A percentile compares a stretch with the other conserved stretches of the same genome.
Evolutionary conservation across 2,329 filamentous ascomycete species (phyloP).

Genomic region (Periconia macrospinosa): DNA sequence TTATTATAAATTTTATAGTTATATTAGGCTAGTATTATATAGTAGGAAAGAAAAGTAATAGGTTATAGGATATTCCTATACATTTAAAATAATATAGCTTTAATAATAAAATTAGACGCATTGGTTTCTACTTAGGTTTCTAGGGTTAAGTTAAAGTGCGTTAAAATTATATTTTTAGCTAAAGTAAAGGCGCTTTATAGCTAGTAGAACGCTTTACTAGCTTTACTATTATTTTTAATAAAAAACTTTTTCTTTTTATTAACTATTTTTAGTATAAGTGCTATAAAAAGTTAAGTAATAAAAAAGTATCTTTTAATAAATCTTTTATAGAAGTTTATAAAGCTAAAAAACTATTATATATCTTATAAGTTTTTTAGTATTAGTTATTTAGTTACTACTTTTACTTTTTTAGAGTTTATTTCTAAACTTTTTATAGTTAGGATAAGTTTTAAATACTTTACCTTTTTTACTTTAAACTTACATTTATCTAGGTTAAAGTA

Average conservation of each 20-base stretch:
- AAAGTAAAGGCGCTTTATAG: neutral
- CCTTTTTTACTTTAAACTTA: neutral
- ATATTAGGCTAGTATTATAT: conserved; percentile 19
- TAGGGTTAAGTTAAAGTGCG: conserved; percentile 14
- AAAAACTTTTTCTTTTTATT: neutral
- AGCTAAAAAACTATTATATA: conserved; percentile 33
- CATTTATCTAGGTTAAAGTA: no score
- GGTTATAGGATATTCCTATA: conserved; percentile 10
- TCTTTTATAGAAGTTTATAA: conserved; percentile 20
- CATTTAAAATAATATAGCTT: conserved; percentile 10
- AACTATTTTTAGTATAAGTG: neutral
- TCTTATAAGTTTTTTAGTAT: conserved; percentile 13
- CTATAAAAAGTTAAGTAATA: conserved; percentile 5
- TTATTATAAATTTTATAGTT: conserved; percentile 44
- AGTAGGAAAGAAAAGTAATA: conserved; percentile 25
- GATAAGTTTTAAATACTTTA: neutral
- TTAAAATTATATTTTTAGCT: conserved; percentile 9
- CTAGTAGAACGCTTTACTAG: neutral
- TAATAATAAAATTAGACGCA: conserved; percentile 14
- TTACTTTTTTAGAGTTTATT: neutral
- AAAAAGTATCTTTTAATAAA: conserved; percentile 16
- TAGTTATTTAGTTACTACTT: neutral
- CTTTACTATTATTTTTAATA: neutral
- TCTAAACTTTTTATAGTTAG: neutral
- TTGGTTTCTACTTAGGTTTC: conserved; percentile 23